These are phyloP conservation scores for Pogostemon cablin DNA, from an alignment of 257 asterid genomes.

Conservation along the genomic window DNA sequence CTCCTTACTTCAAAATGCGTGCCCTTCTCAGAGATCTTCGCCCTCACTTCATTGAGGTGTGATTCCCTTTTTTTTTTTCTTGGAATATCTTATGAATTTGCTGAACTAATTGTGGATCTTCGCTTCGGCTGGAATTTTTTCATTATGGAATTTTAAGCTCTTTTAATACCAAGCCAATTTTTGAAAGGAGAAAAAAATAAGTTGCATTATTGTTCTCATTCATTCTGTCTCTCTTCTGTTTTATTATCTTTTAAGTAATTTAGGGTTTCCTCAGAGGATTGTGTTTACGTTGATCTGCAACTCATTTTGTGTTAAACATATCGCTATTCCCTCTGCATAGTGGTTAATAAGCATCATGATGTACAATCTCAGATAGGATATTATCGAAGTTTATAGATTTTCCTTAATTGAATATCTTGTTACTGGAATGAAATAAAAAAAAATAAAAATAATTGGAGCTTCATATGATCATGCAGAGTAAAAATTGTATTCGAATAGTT, in stretches of 20 bases:
- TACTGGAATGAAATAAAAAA: not conserved
- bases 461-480: not conserved
- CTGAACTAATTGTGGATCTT: not conserved
- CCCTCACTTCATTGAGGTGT: slow-evolving; percentile 78
- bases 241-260: not conserved
- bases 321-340: slow-evolving; percentile 12
- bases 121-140: not conserved
- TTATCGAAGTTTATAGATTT: not conserved
- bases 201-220: not conserved
- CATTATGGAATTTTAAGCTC: slow-evolving; percentile 7
- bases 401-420: not conserved
- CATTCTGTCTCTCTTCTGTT: not conserved
- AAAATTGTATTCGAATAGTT: not conserved
- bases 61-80: not conserved
- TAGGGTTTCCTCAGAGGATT: not conserved
- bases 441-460: not conserved
- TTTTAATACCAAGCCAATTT: not conserved
- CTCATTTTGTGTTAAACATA: not conserved
- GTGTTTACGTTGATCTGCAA: not conserved
- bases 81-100: not conserved
- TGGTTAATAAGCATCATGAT: not conserved
- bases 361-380: not conserved
- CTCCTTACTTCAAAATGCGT: slow-evolving; percentile 75
- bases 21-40: slow-evolving; percentile 68
- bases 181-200: not conserved